These are phyloP conservation scores for Cladosporium cucumerinum DNA, from an alignment of 2,329 filamentous ascomycete genomes.

Conservation along the genomic window DNA sequence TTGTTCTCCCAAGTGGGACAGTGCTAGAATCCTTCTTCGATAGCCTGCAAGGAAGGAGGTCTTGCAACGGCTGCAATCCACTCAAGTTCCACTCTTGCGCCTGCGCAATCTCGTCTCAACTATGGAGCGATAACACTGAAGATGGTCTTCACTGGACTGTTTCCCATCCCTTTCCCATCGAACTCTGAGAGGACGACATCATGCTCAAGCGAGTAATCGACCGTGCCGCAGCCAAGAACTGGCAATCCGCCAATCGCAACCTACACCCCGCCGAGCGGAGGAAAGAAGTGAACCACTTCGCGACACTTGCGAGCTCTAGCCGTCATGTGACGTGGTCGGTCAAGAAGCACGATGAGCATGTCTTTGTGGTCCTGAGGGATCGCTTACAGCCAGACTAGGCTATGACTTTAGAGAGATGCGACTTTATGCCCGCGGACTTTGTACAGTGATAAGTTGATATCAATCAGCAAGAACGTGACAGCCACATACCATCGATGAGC, in stretches of 20 bases:
- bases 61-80: not conserved
- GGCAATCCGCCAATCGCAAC: conserved; percentile 30
- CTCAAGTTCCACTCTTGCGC: not conserved
- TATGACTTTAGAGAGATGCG: not conserved
- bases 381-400: not conserved
- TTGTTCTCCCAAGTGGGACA: not conserved
- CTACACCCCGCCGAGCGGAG: conserved; percentile 48
- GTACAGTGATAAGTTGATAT: not conserved
- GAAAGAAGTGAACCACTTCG: not conserved
- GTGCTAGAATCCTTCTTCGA: not conserved
- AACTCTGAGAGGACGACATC: not conserved
- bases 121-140: not conserved
- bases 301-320: not conserved
- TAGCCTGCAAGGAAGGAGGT: not conserved
- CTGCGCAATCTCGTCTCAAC: not conserved
- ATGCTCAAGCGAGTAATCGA: not conserved
- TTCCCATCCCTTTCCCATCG: not conserved
- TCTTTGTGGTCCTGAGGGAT: not conserved
- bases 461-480: not conserved
- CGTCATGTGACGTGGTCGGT: not conserved
- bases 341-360: not conserved
- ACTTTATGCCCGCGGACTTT: not conserved
- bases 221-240: not conserved
- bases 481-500: not conserved
- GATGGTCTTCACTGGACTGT: not conserved